Evolutionary conservation across 495 filamentous ascomycete species (phyloP), one percentile per base, ranked within the genome.

Genomic region (Corynascus novoguineensis): DNA sequence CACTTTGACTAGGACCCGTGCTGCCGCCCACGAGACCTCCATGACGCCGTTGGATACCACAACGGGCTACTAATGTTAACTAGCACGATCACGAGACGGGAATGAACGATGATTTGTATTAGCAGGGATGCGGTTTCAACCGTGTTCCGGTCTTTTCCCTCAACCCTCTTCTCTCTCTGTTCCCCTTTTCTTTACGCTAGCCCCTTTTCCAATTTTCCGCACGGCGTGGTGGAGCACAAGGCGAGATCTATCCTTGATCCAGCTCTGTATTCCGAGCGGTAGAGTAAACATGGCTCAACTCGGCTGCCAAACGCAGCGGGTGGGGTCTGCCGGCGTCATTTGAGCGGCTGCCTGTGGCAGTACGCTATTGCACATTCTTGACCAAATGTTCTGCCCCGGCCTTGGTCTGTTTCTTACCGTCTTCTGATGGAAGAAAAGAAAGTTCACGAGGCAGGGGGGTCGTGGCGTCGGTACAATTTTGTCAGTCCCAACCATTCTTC

Each of bases 221-320:
- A 76, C 73, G 78, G 74, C 76, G 71, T 78, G 78, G 78, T 81
- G 80, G 78, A 81, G 79, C 74, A 78, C 80, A 81, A 81, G 79
- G 80, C 77, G 79, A 80, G 80, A 79, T 64, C 77, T 69, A 78
- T 83, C 80, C 79, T 81, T 83, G 79, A 71, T 68, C 58, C 68
- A 61, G 75, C 79, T 81, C 77, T 83, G 79, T 83, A 81, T 81
- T 81, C 78, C 78, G 78, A 78, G 79, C 80, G 80, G 76, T 71
- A 83, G 53, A 83, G 71, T 51, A 68, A 78, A 60, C 28, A 42
- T 27, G 35, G 35, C 31, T 24, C 3, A 11, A 7, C 21, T 21
- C 24, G 14, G 28, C 51, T 55, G 44, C 37, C 14, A 17, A 28
- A 55, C 22, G 32, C 47, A 25, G 28, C 37, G 55, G 48, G 37